Evolutionary conservation across 495 filamentous ascomycete species (phyloP), one percentile per base, ranked within the genome.

Genomic region (Umbilicaria muhlenbergii): DNA sequence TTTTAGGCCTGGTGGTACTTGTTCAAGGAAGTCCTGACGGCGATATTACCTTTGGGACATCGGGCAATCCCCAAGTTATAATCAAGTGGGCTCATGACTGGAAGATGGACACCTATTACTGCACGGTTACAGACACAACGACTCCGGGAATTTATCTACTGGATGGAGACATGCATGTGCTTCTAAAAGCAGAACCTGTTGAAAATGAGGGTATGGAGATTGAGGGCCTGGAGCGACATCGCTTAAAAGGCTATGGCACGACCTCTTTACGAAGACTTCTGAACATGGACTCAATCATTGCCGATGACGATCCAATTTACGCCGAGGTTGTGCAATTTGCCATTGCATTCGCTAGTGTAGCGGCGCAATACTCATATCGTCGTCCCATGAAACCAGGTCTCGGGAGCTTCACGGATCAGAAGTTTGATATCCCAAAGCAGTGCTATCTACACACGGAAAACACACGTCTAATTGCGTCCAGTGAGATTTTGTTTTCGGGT

Each of bases 221-320:
- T 19, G 31, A 46, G n/a, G 34, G 34, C 44, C 21, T 34, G 39
- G 49, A 51, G 34, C 39, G 40, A 14, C 49, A 51, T 28, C 35
- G 31, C 19, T 36, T 51, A 18, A 38, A 35, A 39, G 45, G 40
- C n/a, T 51, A 51, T 24, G 49, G 49, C 21, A 44, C 39, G 16
- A 39, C 32, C 4, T 38, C 14, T 13, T 37, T 51, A 14, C 39
- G 44, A 37, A 17, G 44, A 15, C 18, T 34, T 11, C 44, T 42
- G 36, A 51, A 48, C 28, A 39, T 17, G 17, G 19, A 16, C 5
- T 21, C 13, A 7, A 34, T 43, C 28, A 39, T 42, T 12, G 31
- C 8, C 10, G 41, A 48, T 32, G 42, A 49, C 39, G 49, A 48
- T 49, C 45, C 39, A 2, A 32, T 51, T n/a, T 51, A 50, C 35